These are phyloP conservation scores for Gymnopus androsaceus DNA, from an alignment of 1,284 basidiomycete species.

Conservation along the genomic window DNA sequence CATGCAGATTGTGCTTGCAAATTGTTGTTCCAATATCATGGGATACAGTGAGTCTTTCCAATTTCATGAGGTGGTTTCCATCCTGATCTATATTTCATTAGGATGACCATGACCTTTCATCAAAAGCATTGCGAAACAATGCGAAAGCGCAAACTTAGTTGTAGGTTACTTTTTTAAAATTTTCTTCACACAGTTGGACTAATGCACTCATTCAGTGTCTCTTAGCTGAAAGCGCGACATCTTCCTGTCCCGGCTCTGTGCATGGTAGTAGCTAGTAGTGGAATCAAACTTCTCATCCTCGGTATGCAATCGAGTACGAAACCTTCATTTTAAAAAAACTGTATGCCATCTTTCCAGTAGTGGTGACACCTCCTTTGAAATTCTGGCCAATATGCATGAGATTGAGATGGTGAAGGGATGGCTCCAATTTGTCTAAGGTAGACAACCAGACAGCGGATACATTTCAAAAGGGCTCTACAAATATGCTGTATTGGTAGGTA, in stretches of 20 bases:
- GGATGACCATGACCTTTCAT: background rate
- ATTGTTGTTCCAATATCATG: background rate
- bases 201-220: background rate
- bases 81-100: background rate
- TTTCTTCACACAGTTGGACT: too few species aligned
- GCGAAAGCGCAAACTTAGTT: too few species aligned
- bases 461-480: conserved; percentile 24
- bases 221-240: background rate
- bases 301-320: background rate
- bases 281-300: background rate
- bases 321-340: background rate
- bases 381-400: background rate
- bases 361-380: background rate
- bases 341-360: background rate
- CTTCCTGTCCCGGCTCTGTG: background rate
- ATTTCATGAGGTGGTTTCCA: background rate
- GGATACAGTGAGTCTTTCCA: background rate
- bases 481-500: conserved; percentile 23
- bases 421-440: conserved; percentile 14
- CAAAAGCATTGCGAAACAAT: too few species aligned
- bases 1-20: background rate
- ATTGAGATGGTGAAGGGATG: conserved; percentile 23
- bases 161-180: too few species aligned
- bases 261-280: background rate
- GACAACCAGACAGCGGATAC: conserved; percentile 18